Conservation (phyloP, 257 asterid species). For the Solanum ossicruentum region DNA sequence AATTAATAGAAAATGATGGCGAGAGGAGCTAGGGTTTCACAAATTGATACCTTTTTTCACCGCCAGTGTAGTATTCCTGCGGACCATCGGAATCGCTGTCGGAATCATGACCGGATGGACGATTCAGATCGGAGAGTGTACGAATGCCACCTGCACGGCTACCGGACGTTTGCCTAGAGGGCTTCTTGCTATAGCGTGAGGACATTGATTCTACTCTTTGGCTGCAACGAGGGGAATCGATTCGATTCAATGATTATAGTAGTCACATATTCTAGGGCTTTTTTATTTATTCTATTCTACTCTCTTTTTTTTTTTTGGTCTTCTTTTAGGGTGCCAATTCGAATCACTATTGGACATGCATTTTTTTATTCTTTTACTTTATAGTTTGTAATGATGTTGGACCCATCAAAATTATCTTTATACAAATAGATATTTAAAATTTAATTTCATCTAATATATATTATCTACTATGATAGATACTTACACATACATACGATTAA, state of each 20-base stretch:
- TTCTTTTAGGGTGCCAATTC: neutral
- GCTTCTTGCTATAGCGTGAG: slow-evolving; percentile 66
- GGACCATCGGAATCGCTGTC: slow-evolving; percentile 73
- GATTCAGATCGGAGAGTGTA: slow-evolving; percentile 87
- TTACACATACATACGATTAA: too few species aligned
- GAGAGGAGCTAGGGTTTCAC: slow-evolving; percentile 11
- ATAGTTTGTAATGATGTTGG: neutral
- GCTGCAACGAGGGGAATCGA: neutral
- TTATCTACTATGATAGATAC: too few species aligned
- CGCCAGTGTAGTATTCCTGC: slow-evolving; percentile 91
- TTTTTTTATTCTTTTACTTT: neutral
- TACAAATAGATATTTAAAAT: too few species aligned
- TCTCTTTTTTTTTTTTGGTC: neutral
- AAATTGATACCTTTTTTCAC: slow-evolving; percentile 69
- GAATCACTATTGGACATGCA: neutral
- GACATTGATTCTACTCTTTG: slow-evolving; percentile 23
- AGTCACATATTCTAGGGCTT: neutral
- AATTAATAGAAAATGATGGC: neutral
- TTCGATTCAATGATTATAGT: neutral
- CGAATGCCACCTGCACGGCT: slow-evolving; percentile 68
- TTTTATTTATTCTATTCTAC: neutral
- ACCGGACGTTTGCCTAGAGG: slow-evolving; percentile 30
- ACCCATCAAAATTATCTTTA: neutral
- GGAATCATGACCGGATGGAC: slow-evolving; percentile 62
- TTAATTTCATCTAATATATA: too few species aligned